These are phyloP conservation scores for Fomitopsis betulina DNA, from an alignment of 1,284 basidiomycete species.

Conservation along the genomic window DNA sequence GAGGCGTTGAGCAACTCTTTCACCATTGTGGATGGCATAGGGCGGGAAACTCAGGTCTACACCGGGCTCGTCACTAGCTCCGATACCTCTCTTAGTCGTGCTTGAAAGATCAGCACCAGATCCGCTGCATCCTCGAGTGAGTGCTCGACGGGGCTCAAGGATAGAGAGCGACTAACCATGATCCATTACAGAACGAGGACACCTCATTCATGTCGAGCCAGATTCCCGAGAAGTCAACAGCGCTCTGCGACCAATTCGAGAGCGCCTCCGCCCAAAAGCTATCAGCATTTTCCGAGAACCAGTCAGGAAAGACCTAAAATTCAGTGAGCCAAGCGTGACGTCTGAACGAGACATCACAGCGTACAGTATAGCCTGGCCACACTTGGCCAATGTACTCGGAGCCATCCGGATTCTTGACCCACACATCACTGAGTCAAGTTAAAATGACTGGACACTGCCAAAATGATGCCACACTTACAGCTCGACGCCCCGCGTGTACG, in stretches of 20 bases:
- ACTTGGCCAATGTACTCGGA: slow-evolving; percentile 66
- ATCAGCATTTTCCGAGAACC: slow-evolving; percentile 57
- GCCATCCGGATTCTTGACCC: slow-evolving; percentile 39
- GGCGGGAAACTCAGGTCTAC: slow-evolving; percentile 54
- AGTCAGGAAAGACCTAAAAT: slow-evolving; percentile 54
- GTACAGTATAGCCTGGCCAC: slow-evolving; percentile 49
- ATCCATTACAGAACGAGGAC: slow-evolving; percentile 59
- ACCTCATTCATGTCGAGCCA: slow-evolving; percentile 80
- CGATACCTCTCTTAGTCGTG: slow-evolving; percentile 36
- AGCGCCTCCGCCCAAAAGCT: slow-evolving; percentile 25
- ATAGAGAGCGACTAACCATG: slow-evolving; percentile 41
- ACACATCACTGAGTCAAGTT: too few species aligned
- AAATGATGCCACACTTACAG: neutral
- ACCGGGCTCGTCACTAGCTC: slow-evolving; percentile 40
- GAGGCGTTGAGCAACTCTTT: neutral
- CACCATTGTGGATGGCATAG: slow-evolving; percentile 71
- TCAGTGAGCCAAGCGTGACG: neutral
- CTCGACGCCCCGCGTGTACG: neutral
- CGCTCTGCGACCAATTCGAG: slow-evolving; percentile 52
- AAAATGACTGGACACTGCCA: too few species aligned
- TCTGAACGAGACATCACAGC: slow-evolving; percentile 1
- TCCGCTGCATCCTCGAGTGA: too few species aligned
- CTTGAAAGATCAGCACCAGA: neutral
- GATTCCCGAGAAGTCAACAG: slow-evolving; percentile 63
- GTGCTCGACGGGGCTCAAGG: too few species aligned